Conservation (phyloP, 2,329 filamentous ascomycete species). For the Trichophyton schoenleinii region DNA sequence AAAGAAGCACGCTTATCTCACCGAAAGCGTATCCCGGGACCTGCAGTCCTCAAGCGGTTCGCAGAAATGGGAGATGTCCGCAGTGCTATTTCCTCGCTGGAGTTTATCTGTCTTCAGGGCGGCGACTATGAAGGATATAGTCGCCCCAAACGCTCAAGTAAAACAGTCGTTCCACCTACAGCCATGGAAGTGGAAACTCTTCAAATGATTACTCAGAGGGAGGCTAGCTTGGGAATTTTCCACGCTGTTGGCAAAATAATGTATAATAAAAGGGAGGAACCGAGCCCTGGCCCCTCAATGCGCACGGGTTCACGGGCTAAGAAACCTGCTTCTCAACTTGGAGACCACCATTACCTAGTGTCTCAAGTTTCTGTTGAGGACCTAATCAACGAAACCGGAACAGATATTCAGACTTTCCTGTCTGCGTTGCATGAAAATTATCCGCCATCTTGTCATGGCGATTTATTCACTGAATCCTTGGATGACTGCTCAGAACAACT, state of each 20-base stretch:
- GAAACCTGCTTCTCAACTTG: slow-evolving; percentile 47
- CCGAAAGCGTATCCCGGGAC: slow-evolving; percentile 61
- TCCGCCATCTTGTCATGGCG: slow-evolving; percentile 58
- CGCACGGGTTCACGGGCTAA: slow-evolving; percentile 32
- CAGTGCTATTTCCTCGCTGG: slow-evolving; percentile 79
- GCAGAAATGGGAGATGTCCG: slow-evolving; percentile 84
- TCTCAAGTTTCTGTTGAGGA: slow-evolving; percentile 58
- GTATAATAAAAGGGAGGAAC: slow-evolving; percentile 72
- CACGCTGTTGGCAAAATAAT: slow-evolving; percentile 92
- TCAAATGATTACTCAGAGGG: slow-evolving; percentile 69
- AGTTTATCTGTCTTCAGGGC: slow-evolving; percentile 79
- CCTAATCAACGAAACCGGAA: slow-evolving; percentile 86
- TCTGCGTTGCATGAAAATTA: slow-evolving; percentile 92
- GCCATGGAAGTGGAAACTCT: slow-evolving; percentile 67
- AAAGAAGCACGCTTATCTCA: slow-evolving; percentile 69
- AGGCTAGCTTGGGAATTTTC: slow-evolving; percentile 85
- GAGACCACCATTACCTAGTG: slow-evolving; percentile 45
- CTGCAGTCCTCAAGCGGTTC: slow-evolving; percentile 62
- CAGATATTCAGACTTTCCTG: slow-evolving; percentile 80
- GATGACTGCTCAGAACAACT: slow-evolving; percentile 76
- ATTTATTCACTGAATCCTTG: slow-evolving; percentile 61
- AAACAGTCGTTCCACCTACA: slow-evolving; percentile 44
- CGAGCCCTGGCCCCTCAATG: slow-evolving; percentile 20
- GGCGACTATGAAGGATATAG: slow-evolving; percentile 63
- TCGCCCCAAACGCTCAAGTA: slow-evolving; percentile 50